These are phyloP conservation scores for Candida sphagnicola DNA, from an alignment of 805 yeast genomes.

Conservation along the genomic window DNA sequence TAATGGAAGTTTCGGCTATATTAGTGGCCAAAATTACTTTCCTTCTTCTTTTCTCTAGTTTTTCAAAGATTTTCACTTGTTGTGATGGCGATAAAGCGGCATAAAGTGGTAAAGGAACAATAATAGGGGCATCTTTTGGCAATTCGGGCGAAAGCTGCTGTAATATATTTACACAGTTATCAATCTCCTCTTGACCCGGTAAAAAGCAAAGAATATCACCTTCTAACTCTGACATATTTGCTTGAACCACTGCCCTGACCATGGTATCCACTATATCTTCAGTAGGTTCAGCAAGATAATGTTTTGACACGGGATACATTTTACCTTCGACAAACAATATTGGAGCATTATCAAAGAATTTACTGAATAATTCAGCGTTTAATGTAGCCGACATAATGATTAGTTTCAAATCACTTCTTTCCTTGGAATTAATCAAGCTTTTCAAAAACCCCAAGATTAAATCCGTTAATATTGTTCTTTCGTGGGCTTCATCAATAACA, in stretches of 20 bases:
- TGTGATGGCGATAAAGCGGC: slow-evolving; percentile 88
- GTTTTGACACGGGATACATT: slow-evolving; percentile 75
- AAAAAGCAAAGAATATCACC: slow-evolving; percentile 93
- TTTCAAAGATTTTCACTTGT: slow-evolving; percentile 76
- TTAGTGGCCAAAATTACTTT: slow-evolving; percentile 91
- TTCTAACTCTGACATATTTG: slow-evolving; percentile 71
- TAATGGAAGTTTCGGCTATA: slow-evolving; percentile 96
- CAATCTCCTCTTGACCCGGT: slow-evolving; percentile 98
- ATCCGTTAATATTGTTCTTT: slow-evolving; percentile 90
- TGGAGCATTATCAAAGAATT: slow-evolving; percentile 76
- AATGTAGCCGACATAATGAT: slow-evolving; percentile 96
- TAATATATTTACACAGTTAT: slow-evolving; percentile 66
- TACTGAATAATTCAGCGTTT: slow-evolving; percentile 82
- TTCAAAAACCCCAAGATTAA: slow-evolving; percentile 85
- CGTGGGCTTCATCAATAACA: slow-evolving; percentile 96
- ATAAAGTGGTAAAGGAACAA: slow-evolving; percentile 80
- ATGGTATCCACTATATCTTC: slow-evolving; percentile 84
- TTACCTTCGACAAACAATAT: slow-evolving; percentile 86
- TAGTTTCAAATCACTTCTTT: slow-evolving; percentile 58
- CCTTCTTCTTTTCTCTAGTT: slow-evolving; percentile 61
- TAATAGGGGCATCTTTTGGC: slow-evolving; percentile 69
- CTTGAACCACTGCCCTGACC: slow-evolving; percentile 69
- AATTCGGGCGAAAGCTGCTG: slow-evolving; percentile 58
- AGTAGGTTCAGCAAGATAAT: slow-evolving; percentile 57
- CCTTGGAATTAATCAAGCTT: slow-evolving; percentile 46